phyloP scores from a whole-genome alignment of 768 basidiomycete species.

The Lactarius indigo region DNA sequence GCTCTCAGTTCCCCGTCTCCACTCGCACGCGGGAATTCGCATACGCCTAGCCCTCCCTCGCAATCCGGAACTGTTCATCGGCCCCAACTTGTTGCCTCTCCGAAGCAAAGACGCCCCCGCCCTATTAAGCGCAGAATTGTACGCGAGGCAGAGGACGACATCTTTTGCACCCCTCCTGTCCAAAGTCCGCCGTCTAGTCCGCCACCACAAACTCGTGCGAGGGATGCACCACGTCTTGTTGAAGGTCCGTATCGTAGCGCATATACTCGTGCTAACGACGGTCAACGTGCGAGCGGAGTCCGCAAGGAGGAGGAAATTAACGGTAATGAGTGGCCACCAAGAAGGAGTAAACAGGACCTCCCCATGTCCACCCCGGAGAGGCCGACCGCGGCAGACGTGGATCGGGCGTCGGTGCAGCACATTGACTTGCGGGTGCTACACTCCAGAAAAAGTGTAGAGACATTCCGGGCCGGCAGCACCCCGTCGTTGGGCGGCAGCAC shows the following conservation, averaged over 20 bases:
- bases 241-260: conserved; percentile 29
- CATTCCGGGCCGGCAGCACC: not conserved
- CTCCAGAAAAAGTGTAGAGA: not conserved
- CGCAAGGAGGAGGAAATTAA: conserved; percentile 7
- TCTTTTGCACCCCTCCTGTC: conserved; percentile 17
- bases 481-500: conserved; percentile 10
- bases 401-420: conserved; percentile 15
- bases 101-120: not conserved
- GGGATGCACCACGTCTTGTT: conserved; percentile 27
- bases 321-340: conserved; percentile 12
- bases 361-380: not conserved
- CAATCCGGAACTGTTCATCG: not conserved
- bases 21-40: not conserved
- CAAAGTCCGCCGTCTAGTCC: not conserved
- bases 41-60: not conserved
- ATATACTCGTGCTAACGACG: conserved; percentile 26
- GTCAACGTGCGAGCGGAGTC: conserved; percentile 13
- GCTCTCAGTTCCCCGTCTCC: conserved; percentile 10
- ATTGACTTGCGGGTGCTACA: conserved; percentile 15
- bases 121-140: not conserved
- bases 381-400: not conserved
- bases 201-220: not conserved
- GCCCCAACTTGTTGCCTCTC: not conserved
- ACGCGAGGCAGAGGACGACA: conserved; percentile 9
- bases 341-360: not conserved